phyloP scores from a whole-genome alignment of 1,284 basidiomycete species.

The Tausonia pullulans region DNA sequence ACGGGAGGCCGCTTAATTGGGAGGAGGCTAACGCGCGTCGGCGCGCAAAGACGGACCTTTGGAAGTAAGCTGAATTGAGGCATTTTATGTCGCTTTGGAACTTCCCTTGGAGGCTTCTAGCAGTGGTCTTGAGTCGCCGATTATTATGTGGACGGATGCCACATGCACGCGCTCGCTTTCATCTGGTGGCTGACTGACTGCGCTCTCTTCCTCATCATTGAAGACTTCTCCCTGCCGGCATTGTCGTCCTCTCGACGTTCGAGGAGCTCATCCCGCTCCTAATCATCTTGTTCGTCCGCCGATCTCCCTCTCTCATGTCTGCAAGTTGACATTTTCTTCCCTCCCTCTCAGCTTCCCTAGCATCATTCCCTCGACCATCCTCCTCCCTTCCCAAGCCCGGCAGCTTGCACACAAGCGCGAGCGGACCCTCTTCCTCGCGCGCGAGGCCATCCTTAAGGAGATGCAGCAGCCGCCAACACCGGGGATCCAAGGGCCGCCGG shows the following conservation, averaged over 20 bases:
- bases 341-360: neutral
- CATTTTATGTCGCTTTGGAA: neutral
- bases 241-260: neutral
- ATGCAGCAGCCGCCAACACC: neutral
- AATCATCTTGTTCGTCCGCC: neutral
- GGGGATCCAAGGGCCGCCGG: neutral
- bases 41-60: neutral
- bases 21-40: neutral
- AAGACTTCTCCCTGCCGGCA: neutral
- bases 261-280: constrained; percentile 4
- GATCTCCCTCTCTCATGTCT: neutral
- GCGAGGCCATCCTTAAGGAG: neutral
- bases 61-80: neutral
- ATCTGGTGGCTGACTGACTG: neutral
- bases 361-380: neutral
- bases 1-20: neutral
- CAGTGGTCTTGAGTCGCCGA: no score
- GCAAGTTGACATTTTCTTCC: no score
- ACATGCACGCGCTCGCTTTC: no score
- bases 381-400: neutral
- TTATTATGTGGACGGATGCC: no score
- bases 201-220: neutral
- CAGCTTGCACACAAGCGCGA: neutral
- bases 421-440: neutral
- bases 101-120: no score